Evolutionary conservation across 2,329 filamentous ascomycete genomes (phyloP).

Genomic region (Paraphaeosphaeria minitans): DNA sequence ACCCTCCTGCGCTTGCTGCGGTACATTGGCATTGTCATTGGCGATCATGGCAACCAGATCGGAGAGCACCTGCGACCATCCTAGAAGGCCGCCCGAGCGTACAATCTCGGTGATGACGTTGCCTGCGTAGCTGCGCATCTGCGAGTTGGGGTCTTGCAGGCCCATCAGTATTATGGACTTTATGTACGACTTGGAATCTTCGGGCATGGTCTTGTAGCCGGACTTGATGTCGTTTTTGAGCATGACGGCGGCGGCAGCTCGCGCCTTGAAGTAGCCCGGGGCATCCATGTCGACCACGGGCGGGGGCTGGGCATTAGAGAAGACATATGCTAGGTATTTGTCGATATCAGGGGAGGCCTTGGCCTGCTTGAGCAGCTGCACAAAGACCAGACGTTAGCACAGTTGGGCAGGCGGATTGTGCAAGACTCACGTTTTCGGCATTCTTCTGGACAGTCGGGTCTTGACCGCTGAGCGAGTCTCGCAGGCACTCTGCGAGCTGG

Average conservation of each 20-base stretch:
- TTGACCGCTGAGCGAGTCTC: conserved; percentile 87
- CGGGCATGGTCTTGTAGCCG: conserved; percentile 76
- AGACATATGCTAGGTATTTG: conserved; percentile 94
- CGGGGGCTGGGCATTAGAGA: conserved; percentile 71
- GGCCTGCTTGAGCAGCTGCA: conserved; percentile 89
- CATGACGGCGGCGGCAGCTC: conserved; percentile 89
- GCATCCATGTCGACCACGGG: conserved; percentile 63
- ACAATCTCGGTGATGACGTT: conserved; percentile 95
- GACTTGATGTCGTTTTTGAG: conserved; percentile 90
- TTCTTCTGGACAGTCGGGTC: conserved; percentile 82
- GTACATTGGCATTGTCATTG: conserved; percentile 70
- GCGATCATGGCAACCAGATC: conserved; percentile 79
- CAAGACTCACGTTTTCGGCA: conserved; percentile 76
- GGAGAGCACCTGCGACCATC: conserved; percentile 88
- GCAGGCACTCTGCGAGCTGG: conserved; percentile 87
- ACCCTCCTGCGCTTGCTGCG: conserved; percentile 81
- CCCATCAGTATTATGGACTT: conserved; percentile 78
- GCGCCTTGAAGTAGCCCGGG: conserved; percentile 73
- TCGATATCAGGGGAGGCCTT: conserved; percentile 90
- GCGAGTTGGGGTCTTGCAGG: conserved; percentile 78
- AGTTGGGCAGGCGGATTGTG: conserved; percentile 15
- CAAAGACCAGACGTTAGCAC: conserved; percentile 31
- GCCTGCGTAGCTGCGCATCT: conserved; percentile 87
- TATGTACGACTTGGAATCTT: conserved; percentile 74
- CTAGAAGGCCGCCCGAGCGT: conserved; percentile 79